Conservation (phyloP, 257 asterid species). For the Rubia yunnanensis region DNA sequence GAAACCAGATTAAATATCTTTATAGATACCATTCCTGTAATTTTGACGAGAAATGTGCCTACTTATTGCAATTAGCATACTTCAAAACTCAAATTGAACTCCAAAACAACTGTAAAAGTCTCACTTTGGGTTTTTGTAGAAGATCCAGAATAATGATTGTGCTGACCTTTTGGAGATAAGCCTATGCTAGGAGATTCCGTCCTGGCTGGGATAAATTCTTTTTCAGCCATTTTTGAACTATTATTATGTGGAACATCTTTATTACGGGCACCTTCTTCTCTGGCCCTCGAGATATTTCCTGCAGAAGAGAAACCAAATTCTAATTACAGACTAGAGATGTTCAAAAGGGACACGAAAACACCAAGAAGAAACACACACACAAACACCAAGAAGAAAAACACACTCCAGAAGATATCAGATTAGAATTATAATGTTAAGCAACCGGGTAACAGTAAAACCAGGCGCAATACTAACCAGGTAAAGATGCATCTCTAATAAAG, state of each 20-base stretch:
- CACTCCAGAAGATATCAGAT: not conserved
- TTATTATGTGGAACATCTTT: constrained; percentile 25
- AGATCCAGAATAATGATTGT: constrained; percentile 20
- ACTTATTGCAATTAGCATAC: not conserved
- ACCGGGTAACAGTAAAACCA: not conserved
- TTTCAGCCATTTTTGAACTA: constrained; percentile 26
- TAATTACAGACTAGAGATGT: not conserved
- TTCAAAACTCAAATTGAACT: not conserved
- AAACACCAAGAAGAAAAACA: not conserved
- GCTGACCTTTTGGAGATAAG: constrained; percentile 16
- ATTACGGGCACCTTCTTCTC: constrained; percentile 24
- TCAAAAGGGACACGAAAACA: not conserved
- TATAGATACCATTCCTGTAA: not conserved
- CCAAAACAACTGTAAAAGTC: constrained; percentile 12
- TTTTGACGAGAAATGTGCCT: not conserved
- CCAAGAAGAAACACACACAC: not conserved
- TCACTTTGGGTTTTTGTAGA: constrained; percentile 33
- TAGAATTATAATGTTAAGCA: not conserved
- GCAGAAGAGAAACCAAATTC: constrained; percentile 9
- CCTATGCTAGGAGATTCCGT: constrained; percentile 8
- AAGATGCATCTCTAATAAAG: not conserved
- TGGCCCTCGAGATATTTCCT: constrained; percentile 18
- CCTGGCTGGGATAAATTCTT: constrained; percentile 15
- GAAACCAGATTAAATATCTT: not conserved
- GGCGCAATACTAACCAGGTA: not conserved